Conservation (phyloP, 495 filamentous ascomycete genomes). For the Aspergillus incahuasiensis region DNA sequence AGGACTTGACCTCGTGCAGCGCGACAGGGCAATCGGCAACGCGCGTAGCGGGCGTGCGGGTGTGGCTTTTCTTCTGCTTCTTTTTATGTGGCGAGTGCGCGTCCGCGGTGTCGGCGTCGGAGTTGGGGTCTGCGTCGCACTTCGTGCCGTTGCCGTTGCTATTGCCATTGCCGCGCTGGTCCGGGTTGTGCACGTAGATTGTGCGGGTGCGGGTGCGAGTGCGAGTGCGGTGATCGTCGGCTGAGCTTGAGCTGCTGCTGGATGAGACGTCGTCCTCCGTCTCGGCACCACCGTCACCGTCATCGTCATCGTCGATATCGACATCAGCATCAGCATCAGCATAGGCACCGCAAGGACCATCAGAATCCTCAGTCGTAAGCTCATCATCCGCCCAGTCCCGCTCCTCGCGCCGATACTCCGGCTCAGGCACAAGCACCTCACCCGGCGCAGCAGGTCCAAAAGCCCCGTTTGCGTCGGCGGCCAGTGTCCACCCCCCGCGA, state of each 20-base stretch:
- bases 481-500: neutral
- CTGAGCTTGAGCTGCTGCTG: neutral
- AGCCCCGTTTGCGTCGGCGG: neutral
- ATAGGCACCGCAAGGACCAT: too few relatives aligned
- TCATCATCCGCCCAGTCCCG: slow-evolving; percentile 6
- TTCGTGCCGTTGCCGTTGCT: too few relatives aligned
- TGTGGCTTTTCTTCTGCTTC: neutral
- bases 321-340: neutral
- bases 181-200: neutral
- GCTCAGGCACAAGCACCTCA: too few relatives aligned
- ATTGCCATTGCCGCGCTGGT: neutral
- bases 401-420: neutral
- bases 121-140: neutral
- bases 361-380: neutral
- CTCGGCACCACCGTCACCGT: neutral
- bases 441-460: neutral
- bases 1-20: slow-evolving; percentile 9
- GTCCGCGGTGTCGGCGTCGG: neutral
- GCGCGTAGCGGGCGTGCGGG: neutral
- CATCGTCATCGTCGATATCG: too few relatives aligned
- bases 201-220: neutral
- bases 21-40: slow-evolving; percentile 10
- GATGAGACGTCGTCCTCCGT: neutral
- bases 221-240: neutral
- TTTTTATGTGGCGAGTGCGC: slow-evolving; percentile 8